These are phyloP conservation scores for Fusarium hainanense DNA, from an alignment of 2,329 filamentous ascomycete genomes.

Conservation along the genomic window DNA sequence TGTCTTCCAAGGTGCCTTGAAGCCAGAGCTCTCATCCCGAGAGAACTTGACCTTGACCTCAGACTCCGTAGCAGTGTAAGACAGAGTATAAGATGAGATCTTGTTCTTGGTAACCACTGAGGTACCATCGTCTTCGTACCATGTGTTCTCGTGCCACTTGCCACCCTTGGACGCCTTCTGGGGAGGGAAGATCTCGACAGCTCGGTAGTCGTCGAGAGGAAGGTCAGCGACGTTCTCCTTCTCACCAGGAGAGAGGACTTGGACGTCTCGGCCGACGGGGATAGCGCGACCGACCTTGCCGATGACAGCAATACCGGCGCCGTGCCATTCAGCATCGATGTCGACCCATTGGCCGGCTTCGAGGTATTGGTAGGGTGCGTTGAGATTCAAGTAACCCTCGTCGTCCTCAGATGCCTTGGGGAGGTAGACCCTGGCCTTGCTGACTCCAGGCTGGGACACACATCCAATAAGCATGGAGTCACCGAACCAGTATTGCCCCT, in stretches of 20 bases:
- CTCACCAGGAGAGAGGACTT: constrained; percentile 52
- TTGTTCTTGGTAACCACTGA: constrained; percentile 47
- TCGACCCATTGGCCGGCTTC: constrained; percentile 56
- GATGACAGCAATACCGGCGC: constrained; percentile 54
- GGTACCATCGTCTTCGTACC: constrained; percentile 56
- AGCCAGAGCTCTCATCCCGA: constrained; percentile 49
- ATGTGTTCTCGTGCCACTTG: constrained; percentile 47
- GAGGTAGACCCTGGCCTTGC: constrained; percentile 69
- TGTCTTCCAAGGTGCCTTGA: constrained; percentile 50
- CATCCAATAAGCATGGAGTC: constrained; percentile 73
- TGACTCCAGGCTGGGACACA: constrained; percentile 70
- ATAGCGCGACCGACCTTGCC: constrained; percentile 55
- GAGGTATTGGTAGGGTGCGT: constrained; percentile 69
- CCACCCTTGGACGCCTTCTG: constrained; percentile 16
- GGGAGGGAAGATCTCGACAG: constrained; percentile 57
- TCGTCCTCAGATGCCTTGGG: constrained; percentile 65
- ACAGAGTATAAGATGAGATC: constrained; percentile 49
- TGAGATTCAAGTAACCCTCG: constrained; percentile 71
- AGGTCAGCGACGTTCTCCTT: constrained; percentile 53
- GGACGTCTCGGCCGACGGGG: constrained; percentile 52
- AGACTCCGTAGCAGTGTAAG: constrained; percentile 37
- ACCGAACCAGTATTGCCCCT: constrained; percentile 80
- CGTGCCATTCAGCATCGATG: constrained; percentile 56
- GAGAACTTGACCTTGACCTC: constrained; percentile 46
- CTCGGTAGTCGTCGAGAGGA: constrained; percentile 56